Evolutionary conservation across 2,329 filamentous ascomycete genomes (phyloP).

Genomic region (Paracorniculantispora psalliotae): DNA sequence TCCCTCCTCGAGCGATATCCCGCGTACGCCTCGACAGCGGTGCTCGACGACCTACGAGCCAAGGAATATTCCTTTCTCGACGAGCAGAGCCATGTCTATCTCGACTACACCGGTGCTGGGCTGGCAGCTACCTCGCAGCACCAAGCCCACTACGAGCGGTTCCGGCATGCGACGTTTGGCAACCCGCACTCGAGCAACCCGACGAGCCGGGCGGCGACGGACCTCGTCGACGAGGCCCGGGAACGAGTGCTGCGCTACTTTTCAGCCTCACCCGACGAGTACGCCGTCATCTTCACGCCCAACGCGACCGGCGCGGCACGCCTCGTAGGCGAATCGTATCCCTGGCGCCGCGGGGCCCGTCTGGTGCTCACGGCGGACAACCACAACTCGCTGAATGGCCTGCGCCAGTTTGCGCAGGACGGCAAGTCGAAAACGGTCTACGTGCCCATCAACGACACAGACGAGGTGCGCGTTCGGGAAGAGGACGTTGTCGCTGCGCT

Average conservation of each 20-base stretch:
- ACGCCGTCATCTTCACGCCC: constrained; percentile 35
- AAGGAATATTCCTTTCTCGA: constrained; percentile 34
- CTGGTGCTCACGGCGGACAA: constrained; percentile 36
- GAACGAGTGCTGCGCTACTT: constrained; percentile 29
- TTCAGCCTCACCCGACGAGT: constrained; percentile 32
- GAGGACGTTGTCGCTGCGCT: constrained; percentile 23
- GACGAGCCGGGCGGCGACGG: constrained; percentile 30
- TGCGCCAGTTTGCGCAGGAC: constrained; percentile 31
- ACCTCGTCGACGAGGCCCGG: constrained; percentile 28
- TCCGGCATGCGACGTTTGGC: constrained; percentile 28
- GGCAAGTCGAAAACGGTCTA: constrained; percentile 25
- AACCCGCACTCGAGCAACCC: constrained; percentile 38
- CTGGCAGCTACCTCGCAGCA: constrained; percentile 31
- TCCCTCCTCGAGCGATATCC: constrained; percentile 25
- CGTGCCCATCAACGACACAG: constrained; percentile 21
- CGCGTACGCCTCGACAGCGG: constrained; percentile 28
- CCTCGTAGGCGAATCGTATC: constrained; percentile 36
- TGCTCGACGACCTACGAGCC: constrained; percentile 27
- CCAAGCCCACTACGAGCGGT: constrained; percentile 26
- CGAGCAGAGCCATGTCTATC: constrained; percentile 33
- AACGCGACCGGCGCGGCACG: constrained; percentile 36
- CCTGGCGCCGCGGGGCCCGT: constrained; percentile 22
- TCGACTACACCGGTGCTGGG: constrained; percentile 37
- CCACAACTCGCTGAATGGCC: constrained; percentile 38
- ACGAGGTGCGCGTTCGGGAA: constrained; percentile 27